Conservation (phyloP, 306 rosid species). For the Cucurbita pepo region DNA sequence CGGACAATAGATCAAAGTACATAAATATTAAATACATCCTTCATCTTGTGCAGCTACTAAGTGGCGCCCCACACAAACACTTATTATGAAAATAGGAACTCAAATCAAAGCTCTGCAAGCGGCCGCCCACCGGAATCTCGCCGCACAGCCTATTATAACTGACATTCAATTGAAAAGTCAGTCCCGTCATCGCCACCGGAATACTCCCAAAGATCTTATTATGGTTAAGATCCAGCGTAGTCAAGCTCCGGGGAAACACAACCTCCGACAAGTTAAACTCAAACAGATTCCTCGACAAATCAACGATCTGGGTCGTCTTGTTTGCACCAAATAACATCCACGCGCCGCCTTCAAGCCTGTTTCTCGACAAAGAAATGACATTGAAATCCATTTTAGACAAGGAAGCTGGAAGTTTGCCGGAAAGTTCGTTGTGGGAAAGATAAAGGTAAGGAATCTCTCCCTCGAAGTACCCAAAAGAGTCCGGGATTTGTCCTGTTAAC, state of each 20-base stretch:
- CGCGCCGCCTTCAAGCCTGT: constrained; percentile 59
- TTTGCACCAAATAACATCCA: constrained; percentile 33
- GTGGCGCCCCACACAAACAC: constrained; percentile 57
- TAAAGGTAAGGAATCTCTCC: neutral
- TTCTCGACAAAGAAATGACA: constrained; percentile 30
- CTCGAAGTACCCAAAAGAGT: constrained; percentile 26
- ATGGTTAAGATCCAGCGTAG: constrained; percentile 35
- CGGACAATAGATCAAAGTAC: no score
- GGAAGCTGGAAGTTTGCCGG: constrained; percentile 38
- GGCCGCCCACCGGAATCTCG: constrained; percentile 45
- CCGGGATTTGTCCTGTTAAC: constrained; percentile 27
- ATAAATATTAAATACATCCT: no score
- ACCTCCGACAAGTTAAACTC: constrained; percentile 33
- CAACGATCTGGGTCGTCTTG: constrained; percentile 24
- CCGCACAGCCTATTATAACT: constrained; percentile 63
- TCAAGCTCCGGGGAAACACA: constrained; percentile 25
- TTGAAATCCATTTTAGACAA: constrained; percentile 14
- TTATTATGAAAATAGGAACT: constrained; percentile 33
- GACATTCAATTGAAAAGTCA: constrained; percentile 13
- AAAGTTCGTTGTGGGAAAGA: constrained; percentile 38
- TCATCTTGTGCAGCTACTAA: constrained; percentile 20
- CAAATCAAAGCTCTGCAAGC: constrained; percentile 35
- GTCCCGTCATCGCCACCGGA: constrained; percentile 5
- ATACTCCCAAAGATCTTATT: constrained; percentile 37
- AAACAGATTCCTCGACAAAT: constrained; percentile 46